phyloP scores from a whole-genome alignment of 2,329 filamentous ascomycete genomes.

The Penicillium carneum region DNA sequence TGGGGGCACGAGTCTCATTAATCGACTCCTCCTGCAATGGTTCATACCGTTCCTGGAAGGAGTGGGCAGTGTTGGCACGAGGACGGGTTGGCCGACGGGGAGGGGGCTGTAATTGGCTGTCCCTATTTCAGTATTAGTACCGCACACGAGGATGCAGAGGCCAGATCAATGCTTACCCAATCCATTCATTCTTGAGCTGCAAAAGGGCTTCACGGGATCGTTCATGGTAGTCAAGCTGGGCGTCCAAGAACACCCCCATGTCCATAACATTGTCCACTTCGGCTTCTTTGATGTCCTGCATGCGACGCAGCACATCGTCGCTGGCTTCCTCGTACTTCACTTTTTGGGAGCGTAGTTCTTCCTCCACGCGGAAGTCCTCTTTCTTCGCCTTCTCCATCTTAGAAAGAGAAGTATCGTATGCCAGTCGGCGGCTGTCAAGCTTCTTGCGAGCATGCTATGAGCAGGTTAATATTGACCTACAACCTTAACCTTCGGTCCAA shows the following conservation, averaged over 20 bases:
- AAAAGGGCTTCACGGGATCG: conserved; percentile 83
- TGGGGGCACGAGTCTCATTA: conserved; percentile 59
- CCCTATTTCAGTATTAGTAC: conserved; percentile 26
- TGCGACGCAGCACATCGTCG: conserved; percentile 87
- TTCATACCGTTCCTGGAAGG: conserved; percentile 67
- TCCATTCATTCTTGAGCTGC: conserved; percentile 73
- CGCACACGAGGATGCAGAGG: conserved; percentile 3
- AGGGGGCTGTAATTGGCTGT: conserved; percentile 36
- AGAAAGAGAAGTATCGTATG: conserved; percentile 85
- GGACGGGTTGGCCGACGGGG: conserved; percentile 59
- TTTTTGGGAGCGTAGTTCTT: conserved; percentile 88
- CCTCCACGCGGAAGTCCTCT: conserved; percentile 91
- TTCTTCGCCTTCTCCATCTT: conserved; percentile 94
- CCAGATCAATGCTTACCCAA: conserved; percentile 56
- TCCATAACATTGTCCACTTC: conserved; percentile 84
- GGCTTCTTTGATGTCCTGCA: conserved; percentile 95
- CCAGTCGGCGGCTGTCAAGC: conserved; percentile 85
- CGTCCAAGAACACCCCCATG: conserved; percentile 81
- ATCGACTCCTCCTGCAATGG: conserved; percentile 63
- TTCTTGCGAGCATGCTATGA: conserved; percentile 81
- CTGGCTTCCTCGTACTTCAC: conserved; percentile 95
- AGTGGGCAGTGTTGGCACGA: conserved; percentile 70
- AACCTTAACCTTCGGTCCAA: not conserved
- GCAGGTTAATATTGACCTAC: conserved; percentile 13
- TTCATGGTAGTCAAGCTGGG: conserved; percentile 89